phyloP scores from a whole-genome alignment of 768 basidiomycete species.

The Tricholoma furcatifolium region DNA sequence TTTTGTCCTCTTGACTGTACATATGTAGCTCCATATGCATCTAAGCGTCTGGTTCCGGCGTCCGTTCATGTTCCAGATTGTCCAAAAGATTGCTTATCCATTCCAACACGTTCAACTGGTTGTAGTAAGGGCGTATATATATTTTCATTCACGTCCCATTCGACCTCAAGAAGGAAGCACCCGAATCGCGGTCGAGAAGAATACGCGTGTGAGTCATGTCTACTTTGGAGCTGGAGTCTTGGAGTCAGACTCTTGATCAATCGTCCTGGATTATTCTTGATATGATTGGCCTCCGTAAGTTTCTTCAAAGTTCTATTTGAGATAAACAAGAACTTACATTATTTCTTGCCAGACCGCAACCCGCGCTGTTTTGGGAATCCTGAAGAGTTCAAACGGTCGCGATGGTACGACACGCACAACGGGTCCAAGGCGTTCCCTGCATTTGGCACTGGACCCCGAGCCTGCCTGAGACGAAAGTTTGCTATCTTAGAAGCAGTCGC shows the following conservation, averaged over 20 bases:
- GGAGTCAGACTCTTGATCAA: too few species aligned
- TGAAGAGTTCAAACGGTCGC: slow-evolving; percentile 42
- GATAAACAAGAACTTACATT: not conserved
- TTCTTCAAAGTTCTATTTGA: not conserved
- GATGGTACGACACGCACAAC: slow-evolving; percentile 41
- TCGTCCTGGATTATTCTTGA: not conserved
- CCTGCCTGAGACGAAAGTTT: slow-evolving; percentile 55
- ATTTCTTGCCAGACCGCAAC: slow-evolving; percentile 35
- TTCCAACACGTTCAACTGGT: too few species aligned
- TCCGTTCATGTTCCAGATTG: too few species aligned
- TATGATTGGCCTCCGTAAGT: not conserved
- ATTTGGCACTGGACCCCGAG: slow-evolving; percentile 47
- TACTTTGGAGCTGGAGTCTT: not conserved
- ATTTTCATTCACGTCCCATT: too few species aligned
- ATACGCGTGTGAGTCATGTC: not conserved
- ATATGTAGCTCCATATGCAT: too few species aligned
- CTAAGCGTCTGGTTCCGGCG: too few species aligned
- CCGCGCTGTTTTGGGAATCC: slow-evolving; percentile 47
- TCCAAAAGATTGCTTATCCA: too few species aligned
- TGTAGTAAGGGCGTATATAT: too few species aligned
- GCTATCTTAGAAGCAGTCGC: slow-evolving; percentile 50
- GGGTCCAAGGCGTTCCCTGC: slow-evolving; percentile 43
- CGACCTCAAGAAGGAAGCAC: not conserved
- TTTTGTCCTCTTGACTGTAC: too few species aligned
- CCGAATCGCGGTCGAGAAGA: not conserved